Evolutionary conservation across 1,284 basidiomycete genomes (phyloP).

Genomic region (Cutaneotrichosporon mucoides): DNA sequence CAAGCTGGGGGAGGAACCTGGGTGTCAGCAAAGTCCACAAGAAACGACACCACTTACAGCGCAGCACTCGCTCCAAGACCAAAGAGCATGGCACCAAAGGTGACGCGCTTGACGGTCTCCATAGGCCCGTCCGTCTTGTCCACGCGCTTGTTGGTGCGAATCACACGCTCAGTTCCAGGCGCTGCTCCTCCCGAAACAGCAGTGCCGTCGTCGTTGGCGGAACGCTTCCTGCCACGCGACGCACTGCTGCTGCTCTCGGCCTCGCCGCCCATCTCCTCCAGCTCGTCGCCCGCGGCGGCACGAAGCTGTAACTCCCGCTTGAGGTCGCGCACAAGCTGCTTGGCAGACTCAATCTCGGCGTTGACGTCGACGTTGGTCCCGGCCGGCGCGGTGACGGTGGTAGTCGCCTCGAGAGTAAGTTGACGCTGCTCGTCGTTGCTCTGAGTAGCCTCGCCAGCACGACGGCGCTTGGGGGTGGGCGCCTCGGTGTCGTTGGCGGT

Average conservation of each 20-base stretch:
- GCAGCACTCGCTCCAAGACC: slow-evolving; percentile 44
- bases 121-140: slow-evolving; percentile 21
- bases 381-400: slow-evolving; percentile 41
- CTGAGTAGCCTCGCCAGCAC: not conserved
- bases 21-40: slow-evolving; percentile 1
- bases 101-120: slow-evolving; percentile 34
- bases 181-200: slow-evolving; percentile 28
- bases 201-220: slow-evolving; percentile 30
- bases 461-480: slow-evolving; percentile 35
- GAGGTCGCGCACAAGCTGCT: slow-evolving; percentile 46
- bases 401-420: slow-evolving; percentile 43
- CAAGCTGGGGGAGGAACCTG: slow-evolving; percentile 3
- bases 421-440: slow-evolving; percentile 20
- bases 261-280: slow-evolving; percentile 36
- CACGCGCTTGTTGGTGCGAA: slow-evolving; percentile 40
- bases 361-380: slow-evolving; percentile 37
- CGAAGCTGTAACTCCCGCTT: slow-evolving; percentile 39
- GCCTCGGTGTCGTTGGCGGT: slow-evolving; percentile 21
- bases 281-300: slow-evolving; percentile 38
- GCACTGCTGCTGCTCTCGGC: slow-evolving; percentile 18
- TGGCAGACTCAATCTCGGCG: slow-evolving; percentile 45
- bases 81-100: slow-evolving; percentile 46
- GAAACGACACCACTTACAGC: slow-evolving; percentile 40
- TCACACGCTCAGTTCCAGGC: slow-evolving; percentile 29
- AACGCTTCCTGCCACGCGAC: slow-evolving; percentile 39